A percentile compares a stretch with the other conserved stretches of the same genome.
Evolutionary conservation across 352 stramenopile species (phyloP).

Genomic region (Phytophthora palmivora): DNA sequence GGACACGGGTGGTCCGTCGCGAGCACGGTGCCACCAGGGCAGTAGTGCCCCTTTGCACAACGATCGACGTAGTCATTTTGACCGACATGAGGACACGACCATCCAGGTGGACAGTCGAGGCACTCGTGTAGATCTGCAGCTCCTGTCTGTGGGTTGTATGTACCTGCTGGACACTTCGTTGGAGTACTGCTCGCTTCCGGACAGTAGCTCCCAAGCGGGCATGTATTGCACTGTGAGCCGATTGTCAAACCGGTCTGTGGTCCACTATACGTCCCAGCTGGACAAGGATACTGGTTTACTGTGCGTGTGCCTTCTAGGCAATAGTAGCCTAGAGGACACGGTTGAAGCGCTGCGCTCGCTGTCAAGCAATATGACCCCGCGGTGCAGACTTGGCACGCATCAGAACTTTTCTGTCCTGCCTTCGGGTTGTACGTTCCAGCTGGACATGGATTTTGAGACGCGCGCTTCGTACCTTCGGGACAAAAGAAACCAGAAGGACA

Average conservation of each 20-base stretch:
- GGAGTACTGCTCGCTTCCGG: constrained; percentile 76
- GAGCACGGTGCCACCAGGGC: constrained; percentile 66
- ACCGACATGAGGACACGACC: constrained; percentile 74
- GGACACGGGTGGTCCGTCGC: constrained; percentile 68
- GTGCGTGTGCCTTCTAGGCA: constrained; percentile 76
- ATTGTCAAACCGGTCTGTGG: constrained; percentile 55
- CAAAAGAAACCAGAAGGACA: constrained; percentile 80
- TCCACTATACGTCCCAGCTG: constrained; percentile 86
- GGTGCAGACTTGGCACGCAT: constrained; percentile 67
- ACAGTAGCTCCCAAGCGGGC: constrained; percentile 83
- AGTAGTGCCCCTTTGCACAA: constrained; percentile 78
- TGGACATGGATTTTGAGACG: constrained; percentile 83
- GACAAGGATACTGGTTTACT: constrained; percentile 83
- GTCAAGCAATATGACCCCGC: constrained; percentile 71
- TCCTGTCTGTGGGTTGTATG: constrained; percentile 70
- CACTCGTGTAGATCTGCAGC: constrained; percentile 67
- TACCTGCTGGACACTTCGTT: constrained; percentile 71
- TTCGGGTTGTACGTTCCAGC: constrained; percentile 84
- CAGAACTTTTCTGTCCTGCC: constrained; percentile 51
- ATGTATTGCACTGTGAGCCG: constrained; percentile 65
- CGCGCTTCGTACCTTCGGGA: constrained; percentile 67
- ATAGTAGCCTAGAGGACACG: constrained; percentile 85
- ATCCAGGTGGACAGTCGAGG: constrained; percentile 70
- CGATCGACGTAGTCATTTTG: constrained; percentile 69
- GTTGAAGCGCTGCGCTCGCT: constrained; percentile 48